Conservation (phyloP, 2,329 filamentous ascomycete genomes). For the Fusarium pseudograminearum region DNA sequence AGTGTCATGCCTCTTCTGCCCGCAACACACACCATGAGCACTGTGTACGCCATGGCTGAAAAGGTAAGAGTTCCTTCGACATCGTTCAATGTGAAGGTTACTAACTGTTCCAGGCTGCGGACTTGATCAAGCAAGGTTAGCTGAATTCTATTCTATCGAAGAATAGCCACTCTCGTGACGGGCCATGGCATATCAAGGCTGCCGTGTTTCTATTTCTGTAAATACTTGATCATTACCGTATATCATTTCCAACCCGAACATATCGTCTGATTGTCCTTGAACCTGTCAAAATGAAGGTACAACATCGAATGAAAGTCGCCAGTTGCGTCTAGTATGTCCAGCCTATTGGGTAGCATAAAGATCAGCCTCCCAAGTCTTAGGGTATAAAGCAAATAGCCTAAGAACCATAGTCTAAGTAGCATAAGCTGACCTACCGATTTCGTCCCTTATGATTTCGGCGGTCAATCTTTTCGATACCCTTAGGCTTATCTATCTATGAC, state of each 20-base stretch:
- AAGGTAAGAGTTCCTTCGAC: slow-evolving; percentile 22
- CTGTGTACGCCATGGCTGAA: slow-evolving; percentile 48
- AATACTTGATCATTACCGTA: neutral
- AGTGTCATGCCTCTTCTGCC: slow-evolving; percentile 47
- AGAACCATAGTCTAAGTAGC: too few species aligned
- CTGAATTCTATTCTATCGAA: neutral
- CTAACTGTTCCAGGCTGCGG: slow-evolving; percentile 23
- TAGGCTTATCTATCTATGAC: neutral
- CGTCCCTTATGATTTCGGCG: too few species aligned
- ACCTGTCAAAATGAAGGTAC: too few species aligned
- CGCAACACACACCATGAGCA: slow-evolving; percentile 45
- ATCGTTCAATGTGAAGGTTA: accelerated
- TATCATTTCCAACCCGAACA: too few species aligned
- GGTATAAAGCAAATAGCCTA: too few species aligned
- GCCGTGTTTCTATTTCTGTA: neutral
- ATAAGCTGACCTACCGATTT: too few species aligned
- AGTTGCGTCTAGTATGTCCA: too few species aligned
- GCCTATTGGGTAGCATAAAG: too few species aligned
- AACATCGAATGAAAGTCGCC: too few species aligned
- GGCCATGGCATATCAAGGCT: accelerated
- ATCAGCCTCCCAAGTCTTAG: too few species aligned
- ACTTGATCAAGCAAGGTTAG: slow-evolving; percentile 29
- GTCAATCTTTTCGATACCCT: too few species aligned
- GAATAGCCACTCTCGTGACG: neutral
- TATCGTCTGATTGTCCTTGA: accelerated